A percentile compares a stretch with the other conserved stretches of the same genome.
These are phyloP conservation scores for Pseudopithomyces chartarum DNA, from an alignment of 2,329 filamentous ascomycete genomes.

Conservation along the genomic window DNA sequence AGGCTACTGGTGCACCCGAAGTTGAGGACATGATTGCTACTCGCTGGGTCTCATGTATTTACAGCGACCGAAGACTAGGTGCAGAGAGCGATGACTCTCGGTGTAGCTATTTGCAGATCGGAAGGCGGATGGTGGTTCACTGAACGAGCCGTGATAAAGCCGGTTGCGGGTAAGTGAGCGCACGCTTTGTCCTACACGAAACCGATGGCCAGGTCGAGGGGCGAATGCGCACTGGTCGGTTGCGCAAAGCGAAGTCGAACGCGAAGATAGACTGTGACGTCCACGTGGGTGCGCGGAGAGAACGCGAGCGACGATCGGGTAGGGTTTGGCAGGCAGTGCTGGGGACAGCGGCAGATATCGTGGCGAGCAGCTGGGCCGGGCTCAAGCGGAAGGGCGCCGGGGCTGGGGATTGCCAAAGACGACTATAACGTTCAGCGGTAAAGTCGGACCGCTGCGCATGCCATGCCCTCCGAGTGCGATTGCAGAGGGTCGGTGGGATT, in stretches of 20 bases:
- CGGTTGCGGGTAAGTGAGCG: slow-evolving; percentile 14
- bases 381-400: slow-evolving; percentile 15
- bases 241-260: not conserved
- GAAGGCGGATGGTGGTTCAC: slow-evolving; percentile 10
- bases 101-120: slow-evolving; percentile 16
- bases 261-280: not conserved
- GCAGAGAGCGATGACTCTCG: not conserved
- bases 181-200: slow-evolving; percentile 16
- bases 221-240: not conserved
- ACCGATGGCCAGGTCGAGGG: slow-evolving; percentile 9
- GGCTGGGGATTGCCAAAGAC: slow-evolving; percentile 16
- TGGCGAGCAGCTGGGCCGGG: slow-evolving; percentile 28
- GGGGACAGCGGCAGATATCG: slow-evolving; percentile 27
- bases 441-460: slow-evolving; percentile 16
- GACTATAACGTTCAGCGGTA: slow-evolving; percentile 22
- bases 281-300: not conserved
- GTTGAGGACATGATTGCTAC: slow-evolving; percentile 26
- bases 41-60: slow-evolving; percentile 22
- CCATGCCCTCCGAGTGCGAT: slow-evolving; percentile 29
- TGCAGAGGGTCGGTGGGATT: slow-evolving; percentile 9
- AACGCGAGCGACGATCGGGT: not conserved
- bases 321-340: slow-evolving; percentile 18
- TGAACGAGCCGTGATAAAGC: slow-evolving; percentile 8
- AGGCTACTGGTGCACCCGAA: slow-evolving; percentile 13
- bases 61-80: slow-evolving; percentile 8